Evolutionary conservation across 2,329 filamentous ascomycete species (phyloP).

Genomic region (Talaromyces pinophilus): DNA sequence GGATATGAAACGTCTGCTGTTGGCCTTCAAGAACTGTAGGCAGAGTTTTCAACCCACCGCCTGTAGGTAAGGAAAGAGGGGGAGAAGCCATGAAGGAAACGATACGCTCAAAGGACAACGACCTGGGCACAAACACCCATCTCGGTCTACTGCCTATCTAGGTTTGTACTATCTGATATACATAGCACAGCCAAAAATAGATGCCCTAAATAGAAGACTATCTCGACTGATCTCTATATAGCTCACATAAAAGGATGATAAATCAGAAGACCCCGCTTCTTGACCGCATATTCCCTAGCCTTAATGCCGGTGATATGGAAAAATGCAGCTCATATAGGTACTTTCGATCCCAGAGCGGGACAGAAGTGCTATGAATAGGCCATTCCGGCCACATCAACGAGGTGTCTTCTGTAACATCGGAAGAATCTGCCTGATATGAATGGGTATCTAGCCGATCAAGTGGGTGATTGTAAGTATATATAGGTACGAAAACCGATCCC

Average conservation of each 20-base stretch:
- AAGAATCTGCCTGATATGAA: background rate
- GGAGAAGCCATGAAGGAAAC: background rate
- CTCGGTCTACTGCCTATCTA: slow-evolving; percentile 1
- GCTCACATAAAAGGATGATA: background rate
- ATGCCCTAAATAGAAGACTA: background rate
- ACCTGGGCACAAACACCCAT: background rate
- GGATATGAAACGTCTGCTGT: too few relatives aligned
- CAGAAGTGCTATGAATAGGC: background rate
- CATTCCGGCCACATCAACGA: background rate
- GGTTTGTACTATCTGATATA: background rate
- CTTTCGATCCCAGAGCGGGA: background rate
- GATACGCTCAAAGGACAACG: background rate
- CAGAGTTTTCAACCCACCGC: background rate
- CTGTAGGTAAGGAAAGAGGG: background rate
- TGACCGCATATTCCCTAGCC: background rate
- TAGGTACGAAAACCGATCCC: background rate
- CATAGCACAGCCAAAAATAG: background rate
- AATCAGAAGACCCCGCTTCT: slow-evolving; percentile 7
- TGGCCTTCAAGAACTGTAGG: background rate
- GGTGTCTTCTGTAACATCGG: too few relatives aligned
- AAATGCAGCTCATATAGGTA: background rate
- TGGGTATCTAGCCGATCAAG: background rate
- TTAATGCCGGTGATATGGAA: background rate
- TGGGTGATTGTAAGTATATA: background rate
- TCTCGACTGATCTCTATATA: background rate